Conservation (phyloP, 495 filamentous ascomycete species). For the Letharia columbiana region DNA sequence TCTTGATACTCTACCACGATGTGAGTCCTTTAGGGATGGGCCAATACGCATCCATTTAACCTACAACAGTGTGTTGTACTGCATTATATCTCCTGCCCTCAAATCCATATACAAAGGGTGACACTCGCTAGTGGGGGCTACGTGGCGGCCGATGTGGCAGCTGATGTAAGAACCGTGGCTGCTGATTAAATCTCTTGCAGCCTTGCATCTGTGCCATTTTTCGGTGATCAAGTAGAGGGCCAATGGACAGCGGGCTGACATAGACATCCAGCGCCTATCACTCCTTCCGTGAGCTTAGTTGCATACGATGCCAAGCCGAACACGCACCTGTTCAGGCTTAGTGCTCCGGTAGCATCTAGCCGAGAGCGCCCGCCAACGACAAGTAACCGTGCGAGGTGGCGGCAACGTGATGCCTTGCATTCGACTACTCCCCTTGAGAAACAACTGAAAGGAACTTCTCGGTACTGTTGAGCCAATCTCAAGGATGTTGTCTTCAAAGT, state of each 20-base stretch:
- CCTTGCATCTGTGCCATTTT: too few relatives aligned
- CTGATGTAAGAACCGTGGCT: neutral
- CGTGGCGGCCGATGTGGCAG: neutral
- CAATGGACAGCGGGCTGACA: too few relatives aligned
- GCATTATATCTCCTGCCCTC: too few relatives aligned
- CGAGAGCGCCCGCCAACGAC: neutral
- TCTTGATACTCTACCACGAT: too few relatives aligned
- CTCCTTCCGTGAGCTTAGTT: neutral
- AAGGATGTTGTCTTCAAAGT: neutral
- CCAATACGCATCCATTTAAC: too few relatives aligned
- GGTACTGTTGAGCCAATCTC: neutral
- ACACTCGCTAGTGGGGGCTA: too few relatives aligned
- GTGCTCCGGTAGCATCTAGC: neutral
- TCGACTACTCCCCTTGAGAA: neutral
- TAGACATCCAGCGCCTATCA: too few relatives aligned
- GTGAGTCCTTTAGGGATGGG: too few relatives aligned
- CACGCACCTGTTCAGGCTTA: neutral
- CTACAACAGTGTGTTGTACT: too few relatives aligned
- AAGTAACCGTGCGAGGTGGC: neutral
- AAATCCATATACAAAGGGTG: too few relatives aligned
- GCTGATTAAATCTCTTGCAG: neutral
- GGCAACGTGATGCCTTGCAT: neutral
- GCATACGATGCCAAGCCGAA: constrained; percentile 2
- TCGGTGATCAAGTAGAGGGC: too few relatives aligned
- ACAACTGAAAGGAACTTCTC: neutral